These are phyloP conservation scores for Petrea volubilis DNA, from an alignment of 257 asterid genomes.

Conservation along the genomic window DNA sequence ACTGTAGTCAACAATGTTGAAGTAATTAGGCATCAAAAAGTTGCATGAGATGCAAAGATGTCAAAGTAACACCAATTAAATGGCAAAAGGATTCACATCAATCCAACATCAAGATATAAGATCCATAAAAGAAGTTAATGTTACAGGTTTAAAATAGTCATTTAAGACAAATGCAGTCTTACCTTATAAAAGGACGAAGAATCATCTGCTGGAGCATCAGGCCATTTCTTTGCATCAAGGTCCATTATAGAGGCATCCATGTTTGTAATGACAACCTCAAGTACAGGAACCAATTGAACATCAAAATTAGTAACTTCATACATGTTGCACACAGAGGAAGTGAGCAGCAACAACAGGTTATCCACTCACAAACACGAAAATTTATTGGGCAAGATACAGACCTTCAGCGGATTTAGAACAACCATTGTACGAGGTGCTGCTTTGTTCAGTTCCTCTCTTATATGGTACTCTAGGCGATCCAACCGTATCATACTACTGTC, in stretches of 20 bases:
- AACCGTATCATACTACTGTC: slow-evolving; percentile 76
- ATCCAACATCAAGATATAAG: not conserved
- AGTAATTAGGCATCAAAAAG: not conserved
- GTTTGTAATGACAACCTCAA: slow-evolving; percentile 66
- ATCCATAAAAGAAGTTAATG: not conserved
- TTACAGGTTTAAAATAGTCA: not conserved
- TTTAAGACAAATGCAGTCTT: not conserved
- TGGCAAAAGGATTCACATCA: not conserved
- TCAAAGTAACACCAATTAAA: not conserved
- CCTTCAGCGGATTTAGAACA: slow-evolving; percentile 90
- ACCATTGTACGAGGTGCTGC: slow-evolving; percentile 82
- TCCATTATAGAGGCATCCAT: slow-evolving; percentile 51
- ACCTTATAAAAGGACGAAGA: slow-evolving; percentile 60
- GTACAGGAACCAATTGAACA: not conserved
- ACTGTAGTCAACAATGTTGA: not conserved
- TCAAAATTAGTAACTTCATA: not conserved
- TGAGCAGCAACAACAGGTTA: not conserved
- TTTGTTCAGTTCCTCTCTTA: slow-evolving; percentile 89
- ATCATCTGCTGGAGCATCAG: slow-evolving; percentile 61
- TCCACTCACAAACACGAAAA: not conserved
- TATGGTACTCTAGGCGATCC: slow-evolving; percentile 85
- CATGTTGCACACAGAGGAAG: not conserved
- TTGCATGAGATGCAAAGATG: not conserved
- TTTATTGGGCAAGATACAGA: slow-evolving; percentile 15
- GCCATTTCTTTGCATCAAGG: slow-evolving; percentile 78